Conservation (phyloP, 2,329 filamentous ascomycete genomes). For the Microdochium trichocladiopsis region DNA sequence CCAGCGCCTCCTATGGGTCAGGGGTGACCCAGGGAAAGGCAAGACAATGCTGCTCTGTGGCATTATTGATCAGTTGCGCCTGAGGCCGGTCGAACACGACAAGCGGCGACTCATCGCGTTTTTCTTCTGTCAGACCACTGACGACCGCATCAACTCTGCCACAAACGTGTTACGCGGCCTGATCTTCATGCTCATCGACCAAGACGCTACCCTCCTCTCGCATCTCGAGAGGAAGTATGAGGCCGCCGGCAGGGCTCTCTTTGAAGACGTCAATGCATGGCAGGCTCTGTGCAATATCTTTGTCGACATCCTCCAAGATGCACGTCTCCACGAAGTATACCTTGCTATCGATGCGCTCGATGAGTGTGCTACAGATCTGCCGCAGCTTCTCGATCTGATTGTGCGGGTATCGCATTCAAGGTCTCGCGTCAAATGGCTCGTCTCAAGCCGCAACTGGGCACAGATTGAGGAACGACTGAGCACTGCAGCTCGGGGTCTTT, state of each 20-base stretch:
- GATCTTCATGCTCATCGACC: conserved; percentile 27
- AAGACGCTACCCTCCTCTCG: conserved; percentile 22
- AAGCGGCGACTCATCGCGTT: conserved; percentile 13
- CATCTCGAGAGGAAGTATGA: conserved; percentile 27
- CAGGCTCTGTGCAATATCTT: conserved; percentile 28
- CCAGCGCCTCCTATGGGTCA: conserved; percentile 22
- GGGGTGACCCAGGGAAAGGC: conserved; percentile 25
- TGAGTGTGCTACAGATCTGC: conserved; percentile 1
- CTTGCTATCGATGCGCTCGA: conserved; percentile 3
- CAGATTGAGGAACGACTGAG: conserved; percentile 26
- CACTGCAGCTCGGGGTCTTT: conserved; percentile 10
- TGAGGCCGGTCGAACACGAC: neutral
- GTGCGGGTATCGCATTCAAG: conserved; percentile 21
- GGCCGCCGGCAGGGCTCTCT: conserved; percentile 21
- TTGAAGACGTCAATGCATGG: conserved; percentile 30
- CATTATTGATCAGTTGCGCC: conserved; percentile 16
- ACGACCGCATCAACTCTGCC: conserved; percentile 27
- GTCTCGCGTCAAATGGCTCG: conserved; percentile 37
- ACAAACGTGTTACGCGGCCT: conserved; percentile 33
- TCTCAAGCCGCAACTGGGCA: conserved; percentile 29
- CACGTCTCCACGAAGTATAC: conserved; percentile 13
- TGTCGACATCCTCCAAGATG: conserved; percentile 27
- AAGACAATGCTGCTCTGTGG: conserved; percentile 26
- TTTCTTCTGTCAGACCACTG: conserved; percentile 36
- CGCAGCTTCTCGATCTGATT: conserved; percentile 3